phyloP scores from a whole-genome alignment of 805 yeast genomes.

The Kluyveromyces dobzhanskii region DNA sequence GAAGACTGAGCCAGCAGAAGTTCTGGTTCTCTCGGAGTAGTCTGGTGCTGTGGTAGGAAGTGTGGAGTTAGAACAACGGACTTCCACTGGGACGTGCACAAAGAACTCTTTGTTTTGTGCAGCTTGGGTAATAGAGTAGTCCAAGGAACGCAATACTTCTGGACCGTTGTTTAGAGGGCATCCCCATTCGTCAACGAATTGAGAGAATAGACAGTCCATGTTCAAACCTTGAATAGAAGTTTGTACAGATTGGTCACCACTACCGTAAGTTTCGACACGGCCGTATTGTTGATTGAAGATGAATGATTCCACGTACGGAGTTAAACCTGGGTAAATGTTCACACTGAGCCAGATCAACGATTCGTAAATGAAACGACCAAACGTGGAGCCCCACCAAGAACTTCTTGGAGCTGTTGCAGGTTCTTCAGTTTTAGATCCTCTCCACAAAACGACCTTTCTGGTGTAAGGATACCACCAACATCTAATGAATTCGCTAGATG shows the following conservation, averaged over 20 bases:
- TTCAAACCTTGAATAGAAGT: constrained; percentile 80
- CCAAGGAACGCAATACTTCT: constrained; percentile 56
- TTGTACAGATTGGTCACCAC: constrained; percentile 61
- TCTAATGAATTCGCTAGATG: constrained; percentile 81
- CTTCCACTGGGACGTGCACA: constrained; percentile 94
- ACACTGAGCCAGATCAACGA: constrained; percentile 72
- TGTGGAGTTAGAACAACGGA: constrained; percentile 85
- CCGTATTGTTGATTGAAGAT: constrained; percentile 84
- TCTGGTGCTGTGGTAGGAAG: constrained; percentile 35
- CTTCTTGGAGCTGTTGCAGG: constrained; percentile 54
- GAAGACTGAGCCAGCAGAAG: constrained; percentile 67
- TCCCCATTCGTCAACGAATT: constrained; percentile 97
- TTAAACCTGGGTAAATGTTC: constrained; percentile 59
- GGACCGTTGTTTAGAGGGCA: constrained; percentile 77
- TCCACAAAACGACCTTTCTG: constrained; percentile 79
- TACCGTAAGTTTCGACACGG: constrained; percentile 50
- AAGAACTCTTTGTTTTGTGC: constrained; percentile 53
- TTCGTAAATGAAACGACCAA: constrained; percentile 78
- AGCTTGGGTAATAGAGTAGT: constrained; percentile 53
- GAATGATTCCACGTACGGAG: constrained; percentile 79
- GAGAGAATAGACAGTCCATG: constrained; percentile 93
- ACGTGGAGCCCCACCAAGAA: constrained; percentile 77
- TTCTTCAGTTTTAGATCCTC: constrained; percentile 70
- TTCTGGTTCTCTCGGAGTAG: constrained; percentile 40
- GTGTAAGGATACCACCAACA: constrained; percentile 98